These are phyloP conservation scores for Fomitopsis palustris DNA, from an alignment of 1,284 basidiomycete species.

Conservation along the genomic window DNA sequence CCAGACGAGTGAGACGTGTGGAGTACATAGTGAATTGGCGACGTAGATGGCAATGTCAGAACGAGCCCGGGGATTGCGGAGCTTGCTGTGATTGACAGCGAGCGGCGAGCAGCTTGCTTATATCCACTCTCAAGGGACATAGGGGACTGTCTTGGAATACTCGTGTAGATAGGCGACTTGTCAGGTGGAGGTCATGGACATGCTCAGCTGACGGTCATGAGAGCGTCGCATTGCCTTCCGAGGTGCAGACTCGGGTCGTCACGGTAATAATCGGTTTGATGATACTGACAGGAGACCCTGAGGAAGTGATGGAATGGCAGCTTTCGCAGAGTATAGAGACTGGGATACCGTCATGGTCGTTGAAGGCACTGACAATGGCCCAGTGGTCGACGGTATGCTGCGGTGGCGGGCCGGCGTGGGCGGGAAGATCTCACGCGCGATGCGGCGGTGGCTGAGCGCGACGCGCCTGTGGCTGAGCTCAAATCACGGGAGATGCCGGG, in stretches of 20 bases:
- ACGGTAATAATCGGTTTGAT: neutral
- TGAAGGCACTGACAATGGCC: no score
- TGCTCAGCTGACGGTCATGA: constrained; percentile 3
- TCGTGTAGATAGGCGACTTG: neutral
- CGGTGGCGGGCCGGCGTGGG: no score
- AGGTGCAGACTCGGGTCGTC: neutral
- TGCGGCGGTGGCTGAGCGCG: neutral
- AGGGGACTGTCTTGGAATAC: neutral
- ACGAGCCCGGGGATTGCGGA: neutral
- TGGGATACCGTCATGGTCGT: no score
- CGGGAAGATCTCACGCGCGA: neutral
- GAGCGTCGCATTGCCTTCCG: neutral
- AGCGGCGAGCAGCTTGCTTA: neutral
- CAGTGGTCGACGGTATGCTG: no score
- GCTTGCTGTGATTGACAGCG: neutral
- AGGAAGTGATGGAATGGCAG: no score
- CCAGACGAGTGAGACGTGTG: neutral
- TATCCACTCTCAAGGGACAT: neutral
- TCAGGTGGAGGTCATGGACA: neutral
- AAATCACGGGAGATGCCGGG: neutral
- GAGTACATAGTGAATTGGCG: neutral
- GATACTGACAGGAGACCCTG: no score
- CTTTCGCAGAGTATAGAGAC: no score
- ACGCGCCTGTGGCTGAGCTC: neutral
- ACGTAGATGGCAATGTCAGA: neutral